These are phyloP conservation scores for Xylaria venustula DNA, from an alignment of 495 filamentous ascomycete genomes.

Conservation along the genomic window DNA sequence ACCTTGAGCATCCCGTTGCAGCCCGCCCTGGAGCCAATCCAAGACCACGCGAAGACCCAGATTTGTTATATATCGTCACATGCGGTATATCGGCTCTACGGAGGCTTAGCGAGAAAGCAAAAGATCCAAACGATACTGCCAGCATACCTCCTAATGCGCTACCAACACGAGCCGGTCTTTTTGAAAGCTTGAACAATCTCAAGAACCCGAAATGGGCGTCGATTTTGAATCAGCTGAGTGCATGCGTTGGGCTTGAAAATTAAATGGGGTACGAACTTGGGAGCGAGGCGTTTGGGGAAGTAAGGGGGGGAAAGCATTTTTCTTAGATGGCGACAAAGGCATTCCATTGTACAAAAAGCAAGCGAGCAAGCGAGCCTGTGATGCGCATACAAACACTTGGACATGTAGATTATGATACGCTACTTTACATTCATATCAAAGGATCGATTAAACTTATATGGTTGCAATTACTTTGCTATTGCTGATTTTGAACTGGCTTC, in stretches of 20 bases:
- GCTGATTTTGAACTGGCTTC: too few relatives aligned
- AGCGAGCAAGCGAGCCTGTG: too few relatives aligned
- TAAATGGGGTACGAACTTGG: constrained; percentile 24
- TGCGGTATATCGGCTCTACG: constrained; percentile 69
- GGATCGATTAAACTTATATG: too few relatives aligned
- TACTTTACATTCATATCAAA: too few relatives aligned
- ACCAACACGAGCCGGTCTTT: constrained; percentile 67
- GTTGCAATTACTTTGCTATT: too few relatives aligned
- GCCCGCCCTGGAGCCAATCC: constrained; percentile 29
- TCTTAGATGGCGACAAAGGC: constrained; percentile 6
- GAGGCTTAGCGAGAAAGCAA: constrained; percentile 69
- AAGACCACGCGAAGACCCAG: constrained; percentile 42
- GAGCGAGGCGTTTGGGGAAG: constrained; percentile 17
- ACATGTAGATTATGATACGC: too few relatives aligned
- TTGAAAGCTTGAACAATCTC: constrained; percentile 62
- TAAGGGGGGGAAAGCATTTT: constrained; percentile 3
- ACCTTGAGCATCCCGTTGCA: constrained; percentile 43
- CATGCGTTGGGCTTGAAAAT: constrained; percentile 64
- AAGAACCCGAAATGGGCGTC: constrained; percentile 49
- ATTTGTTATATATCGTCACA: constrained; percentile 61
- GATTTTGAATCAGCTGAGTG: constrained; percentile 70
- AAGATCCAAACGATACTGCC: constrained; percentile 54
- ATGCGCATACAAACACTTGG: too few relatives aligned
- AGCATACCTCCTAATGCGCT: constrained; percentile 63
- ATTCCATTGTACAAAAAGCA: constrained; percentile 13